Evolutionary conservation across 2,329 filamentous ascomycete species (phyloP).

Genomic region (Diaporthe sp.): DNA sequence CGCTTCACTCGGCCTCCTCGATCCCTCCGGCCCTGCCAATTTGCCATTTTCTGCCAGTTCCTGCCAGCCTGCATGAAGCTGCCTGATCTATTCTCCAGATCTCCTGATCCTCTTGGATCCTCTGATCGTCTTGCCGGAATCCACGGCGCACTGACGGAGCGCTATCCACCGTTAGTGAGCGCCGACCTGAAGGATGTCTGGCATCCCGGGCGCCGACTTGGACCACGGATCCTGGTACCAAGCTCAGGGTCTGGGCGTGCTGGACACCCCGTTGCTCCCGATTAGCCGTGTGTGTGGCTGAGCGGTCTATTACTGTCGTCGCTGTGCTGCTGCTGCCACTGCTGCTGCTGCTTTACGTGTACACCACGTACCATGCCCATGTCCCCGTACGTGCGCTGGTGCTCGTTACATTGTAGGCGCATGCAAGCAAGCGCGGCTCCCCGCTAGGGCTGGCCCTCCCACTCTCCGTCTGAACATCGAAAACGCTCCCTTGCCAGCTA

Average conservation of each 20-base stretch:
- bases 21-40: conserved; percentile 1
- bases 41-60: too few species aligned
- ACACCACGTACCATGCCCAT: not conserved
- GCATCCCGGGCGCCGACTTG: not conserved
- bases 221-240: not conserved
- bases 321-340: not conserved
- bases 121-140: conserved; percentile 2
- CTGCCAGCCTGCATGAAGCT: not conserved
- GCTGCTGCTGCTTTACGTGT: not conserved
- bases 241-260: not conserved
- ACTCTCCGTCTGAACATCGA: conserved; percentile 15
- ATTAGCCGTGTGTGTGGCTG: conserved; percentile 14
- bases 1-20: not conserved
- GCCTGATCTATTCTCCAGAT: not conserved
- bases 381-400: not conserved
- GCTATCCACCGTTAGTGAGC: conserved; percentile 9
- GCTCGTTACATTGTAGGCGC: conserved; percentile 13
- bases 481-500: conserved; percentile 12
- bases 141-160: conserved; percentile 3
- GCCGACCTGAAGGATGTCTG: conserved; percentile 21
- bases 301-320: conserved; percentile 6
- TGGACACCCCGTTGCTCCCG: not conserved
- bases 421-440: conserved; percentile 2
- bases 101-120: conserved; percentile 17
- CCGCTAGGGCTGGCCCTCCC: conserved; percentile 19